Evolutionary conservation across 164 flowering plant species (phyloP).

Genomic region (Chimonanthus salicifolius): DNA sequence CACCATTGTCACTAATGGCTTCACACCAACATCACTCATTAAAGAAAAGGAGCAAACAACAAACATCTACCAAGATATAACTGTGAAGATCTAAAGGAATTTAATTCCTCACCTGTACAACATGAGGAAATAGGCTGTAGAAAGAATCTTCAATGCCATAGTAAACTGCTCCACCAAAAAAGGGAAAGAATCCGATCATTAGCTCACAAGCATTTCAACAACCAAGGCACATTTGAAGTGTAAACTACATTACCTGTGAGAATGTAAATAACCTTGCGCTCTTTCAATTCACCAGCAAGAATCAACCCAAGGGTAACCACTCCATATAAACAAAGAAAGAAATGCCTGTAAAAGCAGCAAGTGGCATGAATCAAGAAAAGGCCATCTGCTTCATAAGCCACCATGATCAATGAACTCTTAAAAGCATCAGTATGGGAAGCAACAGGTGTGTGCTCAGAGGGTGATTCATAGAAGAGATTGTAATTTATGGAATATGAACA

Average conservation of each 20-base stretch:
- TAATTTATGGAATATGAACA: too few species aligned
- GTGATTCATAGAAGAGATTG: neutral
- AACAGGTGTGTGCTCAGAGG: neutral
- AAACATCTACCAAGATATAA: neutral
- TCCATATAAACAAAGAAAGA: conserved; percentile 82
- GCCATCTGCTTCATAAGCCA: neutral
- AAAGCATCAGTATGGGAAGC: neutral
- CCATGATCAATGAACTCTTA: neutral
- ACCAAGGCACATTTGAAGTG: neutral
- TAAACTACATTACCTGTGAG: conserved; percentile 55
- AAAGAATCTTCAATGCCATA: conserved; percentile 86
- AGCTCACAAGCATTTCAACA: neutral
- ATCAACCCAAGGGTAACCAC: conserved; percentile 55
- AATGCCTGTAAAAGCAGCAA: conserved; percentile 64
- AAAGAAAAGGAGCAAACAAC: conserved; percentile 1
- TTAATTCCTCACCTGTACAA: conserved; percentile 60
- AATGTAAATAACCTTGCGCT: conserved; percentile 51
- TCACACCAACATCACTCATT: neutral
- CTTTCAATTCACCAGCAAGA: conserved; percentile 78
- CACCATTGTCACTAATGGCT: neutral
- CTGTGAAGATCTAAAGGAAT: neutral
- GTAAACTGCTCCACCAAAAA: conserved; percentile 47
- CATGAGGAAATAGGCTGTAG: conserved; percentile 65
- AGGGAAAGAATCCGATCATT: conserved; percentile 2
- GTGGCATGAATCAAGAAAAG: neutral